Percentiles rank a stretch among this genome's conserved stretches.
Conservation (phyloP, 441 rosid species). For the Euphorbia corollata region DNA sequence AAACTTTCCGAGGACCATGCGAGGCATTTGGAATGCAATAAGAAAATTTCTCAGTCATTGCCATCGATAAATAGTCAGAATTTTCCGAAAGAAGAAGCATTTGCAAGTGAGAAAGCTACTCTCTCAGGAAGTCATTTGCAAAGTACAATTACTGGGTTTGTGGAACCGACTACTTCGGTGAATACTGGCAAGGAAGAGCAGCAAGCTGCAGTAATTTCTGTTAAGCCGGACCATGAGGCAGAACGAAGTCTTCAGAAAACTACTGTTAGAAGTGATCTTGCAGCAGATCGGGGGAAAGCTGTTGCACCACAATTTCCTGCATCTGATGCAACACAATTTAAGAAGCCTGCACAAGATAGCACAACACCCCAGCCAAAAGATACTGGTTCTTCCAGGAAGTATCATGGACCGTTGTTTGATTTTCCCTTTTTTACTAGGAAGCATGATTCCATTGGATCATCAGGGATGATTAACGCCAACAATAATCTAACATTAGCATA, state of each 20-base stretch:
- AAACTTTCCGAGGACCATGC: constrained; percentile 58
- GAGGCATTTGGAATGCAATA: constrained; percentile 48
- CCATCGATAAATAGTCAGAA: constrained; percentile 42
- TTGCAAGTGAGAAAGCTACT: constrained; percentile 56
- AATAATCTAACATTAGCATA: constrained; percentile 84
- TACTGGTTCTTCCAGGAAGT: constrained; percentile 72
- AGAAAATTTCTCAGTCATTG: constrained; percentile 46
- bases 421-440: constrained; percentile 98
- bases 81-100: constrained; percentile 56
- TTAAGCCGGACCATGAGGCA: constrained; percentile 70
- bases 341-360: constrained; percentile 58
- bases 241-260: constrained; percentile 52
- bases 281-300: constrained; percentile 72
- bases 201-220: constrained; percentile 43
- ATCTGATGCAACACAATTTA: constrained; percentile 60
- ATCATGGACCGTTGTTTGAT: constrained; percentile 98
- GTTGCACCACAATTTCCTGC: constrained; percentile 45
- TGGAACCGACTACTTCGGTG: constrained; percentile 41
- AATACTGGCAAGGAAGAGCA: constrained; percentile 69
- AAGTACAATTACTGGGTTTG: constrained; percentile 37
- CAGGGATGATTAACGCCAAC: constrained; percentile 57
- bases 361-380: constrained; percentile 61
- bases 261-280: constrained; percentile 50
- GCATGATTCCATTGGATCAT: constrained; percentile 77
- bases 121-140: constrained; percentile 39